Percentiles rank a stretch among this genome's conserved stretches.
phyloP scores from a whole-genome alignment of 2,329 filamentous ascomycete species.

The Pseudocercospora musae region DNA sequence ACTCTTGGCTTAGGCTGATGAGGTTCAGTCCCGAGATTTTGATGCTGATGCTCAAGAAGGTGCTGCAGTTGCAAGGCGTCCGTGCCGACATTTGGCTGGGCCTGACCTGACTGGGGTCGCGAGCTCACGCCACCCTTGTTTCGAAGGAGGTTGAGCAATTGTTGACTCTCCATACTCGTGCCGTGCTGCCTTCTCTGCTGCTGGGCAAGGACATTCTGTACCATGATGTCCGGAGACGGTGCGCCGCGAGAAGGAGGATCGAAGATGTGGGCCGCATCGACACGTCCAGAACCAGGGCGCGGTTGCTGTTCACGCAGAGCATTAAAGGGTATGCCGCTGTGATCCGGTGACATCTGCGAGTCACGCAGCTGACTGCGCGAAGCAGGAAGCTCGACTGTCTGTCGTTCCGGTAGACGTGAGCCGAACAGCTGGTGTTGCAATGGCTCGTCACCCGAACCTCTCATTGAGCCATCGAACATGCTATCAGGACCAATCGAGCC shows the following conservation, averaged over 20 bases:
- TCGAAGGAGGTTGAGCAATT: slow-evolving; percentile 76
- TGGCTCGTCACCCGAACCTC: slow-evolving; percentile 15
- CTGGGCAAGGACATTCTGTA: slow-evolving; percentile 38
- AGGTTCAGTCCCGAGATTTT: slow-evolving; percentile 26
- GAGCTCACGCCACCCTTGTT: slow-evolving; percentile 38
- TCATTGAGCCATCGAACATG: slow-evolving; percentile 11
- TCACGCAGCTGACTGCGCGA: slow-evolving; percentile 13
- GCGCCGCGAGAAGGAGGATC: slow-evolving; percentile 30
- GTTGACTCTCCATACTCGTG: slow-evolving; percentile 66
- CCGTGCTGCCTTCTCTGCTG: slow-evolving; percentile 45
- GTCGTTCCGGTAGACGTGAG: slow-evolving; percentile 9
- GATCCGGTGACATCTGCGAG: slow-evolving; percentile 21
- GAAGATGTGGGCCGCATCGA: slow-evolving; percentile 26
- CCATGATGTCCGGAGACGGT: slow-evolving; percentile 33
- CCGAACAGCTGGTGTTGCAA: slow-evolving; percentile 11
- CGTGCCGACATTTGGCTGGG: slow-evolving; percentile 29
- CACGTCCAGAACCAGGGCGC: slow-evolving; percentile 24
- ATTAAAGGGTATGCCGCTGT: slow-evolving; percentile 24
- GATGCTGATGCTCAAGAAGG: slow-evolving; percentile 34
- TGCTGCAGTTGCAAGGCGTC: slow-evolving; percentile 30
- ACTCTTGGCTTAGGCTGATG: slow-evolving; percentile 38
- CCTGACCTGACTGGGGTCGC: slow-evolving; percentile 28
- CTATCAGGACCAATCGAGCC: slow-evolving; percentile 15
- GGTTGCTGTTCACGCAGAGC: slow-evolving; percentile 23
- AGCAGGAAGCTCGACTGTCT: slow-evolving; percentile 12